Conservation (phyloP, 2,329 filamentous ascomycete species). For the Talaromyces sp. region DNA sequence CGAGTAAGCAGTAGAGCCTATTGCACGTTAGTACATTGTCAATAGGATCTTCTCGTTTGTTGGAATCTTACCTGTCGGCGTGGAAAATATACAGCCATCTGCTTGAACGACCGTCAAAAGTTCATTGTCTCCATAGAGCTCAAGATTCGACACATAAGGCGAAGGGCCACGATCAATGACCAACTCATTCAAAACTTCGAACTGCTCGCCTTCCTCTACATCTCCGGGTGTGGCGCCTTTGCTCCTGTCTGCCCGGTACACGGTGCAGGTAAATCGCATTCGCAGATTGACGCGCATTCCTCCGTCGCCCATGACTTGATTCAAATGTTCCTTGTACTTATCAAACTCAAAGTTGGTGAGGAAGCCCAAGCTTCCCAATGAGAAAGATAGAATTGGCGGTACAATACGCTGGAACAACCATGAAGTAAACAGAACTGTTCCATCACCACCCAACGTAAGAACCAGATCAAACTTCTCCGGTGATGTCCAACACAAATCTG, state of each 20-base stretch:
- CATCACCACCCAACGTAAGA: slow-evolving; percentile 86
- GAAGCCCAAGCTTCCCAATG: slow-evolving; percentile 88
- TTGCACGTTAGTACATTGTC: slow-evolving; percentile 11
- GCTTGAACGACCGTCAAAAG: slow-evolving; percentile 93
- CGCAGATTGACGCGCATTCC: slow-evolving; percentile 97
- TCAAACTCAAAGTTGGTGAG: slow-evolving; percentile 96
- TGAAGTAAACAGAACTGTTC: slow-evolving; percentile 93
- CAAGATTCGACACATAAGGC: slow-evolving; percentile 93
- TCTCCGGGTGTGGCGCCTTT: slow-evolving; percentile 50
- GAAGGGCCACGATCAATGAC: slow-evolving; percentile 97
- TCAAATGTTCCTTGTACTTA: slow-evolving; percentile 80
- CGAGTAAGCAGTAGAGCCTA: slow-evolving; percentile 84
- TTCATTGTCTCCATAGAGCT: slow-evolving; percentile 93
- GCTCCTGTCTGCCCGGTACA: slow-evolving; percentile 67
- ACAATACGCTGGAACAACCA: slow-evolving; percentile 97
- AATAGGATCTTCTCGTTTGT: neutral
- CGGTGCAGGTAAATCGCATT: slow-evolving; percentile 98
- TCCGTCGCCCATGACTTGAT: slow-evolving; percentile 84
- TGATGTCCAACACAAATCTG: slow-evolving; percentile 87
- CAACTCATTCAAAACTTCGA: slow-evolving; percentile 96
- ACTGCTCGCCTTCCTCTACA: slow-evolving; percentile 88
- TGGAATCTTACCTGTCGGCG: slow-evolving; percentile 68
- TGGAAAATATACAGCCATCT: slow-evolving; percentile 96
- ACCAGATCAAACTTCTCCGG: slow-evolving; percentile 97
- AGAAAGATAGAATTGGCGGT: slow-evolving; percentile 87